A percentile compares a stretch with the other conserved stretches of the same genome.
Evolutionary conservation across 2,329 filamentous ascomycete genomes (phyloP).

Genomic region (Arthrobotrys pseudoclavata): DNA sequence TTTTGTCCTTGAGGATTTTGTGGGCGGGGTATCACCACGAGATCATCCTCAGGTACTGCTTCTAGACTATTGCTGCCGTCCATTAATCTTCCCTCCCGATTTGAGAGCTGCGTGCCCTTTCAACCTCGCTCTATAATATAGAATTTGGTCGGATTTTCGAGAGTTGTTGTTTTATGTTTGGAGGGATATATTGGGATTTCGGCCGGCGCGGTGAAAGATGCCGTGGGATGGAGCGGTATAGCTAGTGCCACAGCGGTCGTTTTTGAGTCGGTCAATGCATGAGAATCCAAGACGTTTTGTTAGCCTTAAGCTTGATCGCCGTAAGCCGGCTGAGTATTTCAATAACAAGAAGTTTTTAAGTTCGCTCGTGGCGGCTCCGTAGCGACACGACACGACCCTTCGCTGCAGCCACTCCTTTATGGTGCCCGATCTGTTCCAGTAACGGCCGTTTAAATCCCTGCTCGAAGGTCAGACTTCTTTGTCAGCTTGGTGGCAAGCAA

Average conservation of each 20-base stretch:
- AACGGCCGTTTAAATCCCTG: constrained; percentile 16
- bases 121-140: background rate
- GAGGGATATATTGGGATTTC: constrained; percentile 17
- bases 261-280: constrained; percentile 22
- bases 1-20: constrained; percentile 36
- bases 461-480: constrained; percentile 7
- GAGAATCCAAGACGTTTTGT: constrained; percentile 8
- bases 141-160: background rate
- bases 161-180: constrained; percentile 4
- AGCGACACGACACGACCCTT: constrained; percentile 37
- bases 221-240: constrained; percentile 14
- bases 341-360: constrained; percentile 22
- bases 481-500: constrained; percentile 38
- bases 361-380: constrained; percentile 34
- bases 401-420: constrained; percentile 26
- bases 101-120: background rate
- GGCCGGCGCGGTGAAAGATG: constrained; percentile 8
- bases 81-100: constrained; percentile 32
- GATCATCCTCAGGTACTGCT: constrained; percentile 56
- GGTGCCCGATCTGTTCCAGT: constrained; percentile 5
- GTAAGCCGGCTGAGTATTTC: constrained; percentile 24
- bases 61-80: constrained; percentile 38
- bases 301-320: constrained; percentile 27
- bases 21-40: constrained; percentile 60
- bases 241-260: background rate